phyloP scores from a whole-genome alignment of 176 grass and related monocot genomes.

The Secale cereale region DNA sequence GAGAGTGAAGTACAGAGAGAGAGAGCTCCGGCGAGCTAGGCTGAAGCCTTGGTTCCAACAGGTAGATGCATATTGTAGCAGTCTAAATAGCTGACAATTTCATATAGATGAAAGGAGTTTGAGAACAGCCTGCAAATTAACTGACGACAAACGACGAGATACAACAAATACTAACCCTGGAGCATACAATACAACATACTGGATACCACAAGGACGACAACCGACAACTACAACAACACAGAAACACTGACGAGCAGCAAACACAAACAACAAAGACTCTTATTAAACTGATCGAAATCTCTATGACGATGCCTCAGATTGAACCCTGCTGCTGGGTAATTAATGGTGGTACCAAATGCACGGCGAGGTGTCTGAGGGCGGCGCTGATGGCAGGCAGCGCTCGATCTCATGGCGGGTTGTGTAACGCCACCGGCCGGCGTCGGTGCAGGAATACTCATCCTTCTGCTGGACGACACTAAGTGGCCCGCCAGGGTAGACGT shows the following conservation, averaged over 20 bases:
- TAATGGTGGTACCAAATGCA: background rate
- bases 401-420: background rate
- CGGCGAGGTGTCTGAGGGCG: background rate
- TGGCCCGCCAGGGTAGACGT: background rate
- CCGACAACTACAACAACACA: background rate
- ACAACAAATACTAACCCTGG: too few species aligned
- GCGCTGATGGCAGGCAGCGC: background rate
- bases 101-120: background rate
- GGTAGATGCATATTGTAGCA: too few species aligned
- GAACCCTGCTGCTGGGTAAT: background rate
- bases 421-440: background rate
- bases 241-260: background rate
- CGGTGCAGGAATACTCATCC: background rate
- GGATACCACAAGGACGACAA: background rate
- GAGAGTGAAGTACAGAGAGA: too few species aligned
- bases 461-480: background rate
- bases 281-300: background rate
- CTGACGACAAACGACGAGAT: too few species aligned
- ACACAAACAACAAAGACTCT: background rate
- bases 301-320: background rate
- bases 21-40: too few species aligned
- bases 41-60: too few species aligned
- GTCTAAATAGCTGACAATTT: background rate
- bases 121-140: background rate
- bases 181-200: too few species aligned